Conservation (phyloP, 805 yeast species). For the Saccharomyces paradoxus region DNA sequence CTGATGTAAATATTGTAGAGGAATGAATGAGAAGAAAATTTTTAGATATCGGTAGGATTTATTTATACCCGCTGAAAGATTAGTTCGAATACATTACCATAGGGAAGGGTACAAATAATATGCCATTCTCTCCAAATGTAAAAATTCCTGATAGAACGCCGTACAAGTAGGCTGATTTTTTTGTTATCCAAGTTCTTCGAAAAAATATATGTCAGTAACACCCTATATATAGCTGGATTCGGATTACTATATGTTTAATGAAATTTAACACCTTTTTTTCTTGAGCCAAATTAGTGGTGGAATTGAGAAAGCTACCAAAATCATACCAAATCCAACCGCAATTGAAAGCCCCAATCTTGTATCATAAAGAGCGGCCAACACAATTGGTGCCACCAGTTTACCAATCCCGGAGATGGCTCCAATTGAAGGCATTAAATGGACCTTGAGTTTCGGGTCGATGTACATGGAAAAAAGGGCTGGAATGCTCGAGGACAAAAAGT, state of each 20-base stretch:
- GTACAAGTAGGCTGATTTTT: no score
- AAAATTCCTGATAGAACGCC: no score
- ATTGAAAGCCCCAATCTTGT: constrained; percentile 2
- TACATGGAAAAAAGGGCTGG: constrained; percentile 5
- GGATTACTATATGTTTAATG: background rate
- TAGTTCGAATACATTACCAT: no score
- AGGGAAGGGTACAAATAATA: no score
- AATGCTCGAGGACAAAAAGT: constrained; percentile 4
- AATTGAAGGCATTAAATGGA: constrained; percentile 3
- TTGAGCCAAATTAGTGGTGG: constrained; percentile 3
- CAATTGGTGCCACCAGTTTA: constrained; percentile 4
- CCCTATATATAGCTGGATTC: no score
- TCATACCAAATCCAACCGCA: constrained; percentile 6
- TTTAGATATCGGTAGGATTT: no score
- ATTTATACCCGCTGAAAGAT: no score
- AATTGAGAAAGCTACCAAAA: constrained; percentile 2
- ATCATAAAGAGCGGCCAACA: constrained; percentile 4
- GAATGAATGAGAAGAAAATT: no score
- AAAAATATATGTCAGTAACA: no score
- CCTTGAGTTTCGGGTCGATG: constrained; percentile 3
- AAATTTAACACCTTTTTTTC: background rate
- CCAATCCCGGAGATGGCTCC: constrained; percentile 6
- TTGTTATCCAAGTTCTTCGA: no score
- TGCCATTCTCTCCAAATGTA: no score
- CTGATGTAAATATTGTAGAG: no score